A percentile compares a stretch with the other conserved stretches of the same genome.
These are phyloP conservation scores for Arthrobotrys megalospora DNA, from an alignment of 2,329 filamentous ascomycete species.

Conservation along the genomic window DNA sequence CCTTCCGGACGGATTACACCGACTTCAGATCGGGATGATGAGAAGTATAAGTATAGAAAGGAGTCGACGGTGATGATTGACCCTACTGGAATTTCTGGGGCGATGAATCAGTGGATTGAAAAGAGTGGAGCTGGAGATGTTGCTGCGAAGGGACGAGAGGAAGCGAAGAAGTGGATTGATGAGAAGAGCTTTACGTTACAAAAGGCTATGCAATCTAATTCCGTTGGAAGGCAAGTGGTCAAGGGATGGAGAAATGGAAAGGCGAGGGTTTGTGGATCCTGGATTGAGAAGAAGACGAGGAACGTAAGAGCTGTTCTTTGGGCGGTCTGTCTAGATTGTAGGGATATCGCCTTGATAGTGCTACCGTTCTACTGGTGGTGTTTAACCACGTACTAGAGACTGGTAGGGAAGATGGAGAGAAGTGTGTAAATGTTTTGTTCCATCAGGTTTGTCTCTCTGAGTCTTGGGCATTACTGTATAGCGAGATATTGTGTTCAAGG, in stretches of 20 bases:
- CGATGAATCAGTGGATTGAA: constrained; percentile 57
- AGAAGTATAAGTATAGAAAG: constrained; percentile 57
- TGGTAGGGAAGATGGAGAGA: too few species aligned
- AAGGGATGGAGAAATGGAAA: constrained; percentile 53
- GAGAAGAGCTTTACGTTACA: constrained; percentile 59
- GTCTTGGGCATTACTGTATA: constrained; percentile 24
- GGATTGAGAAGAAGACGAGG: constrained; percentile 51
- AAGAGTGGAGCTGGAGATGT: constrained; percentile 47
- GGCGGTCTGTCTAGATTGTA: constrained; percentile 39
- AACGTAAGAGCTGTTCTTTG: constrained; percentile 12
- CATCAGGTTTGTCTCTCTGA: constrained; percentile 9
- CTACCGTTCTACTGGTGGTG: constrained; percentile 53
- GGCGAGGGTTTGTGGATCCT: constrained; percentile 26
- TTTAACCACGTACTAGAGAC: constrained; percentile 40
- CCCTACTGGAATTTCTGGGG: constrained; percentile 36
- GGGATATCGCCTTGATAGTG: constrained; percentile 43
- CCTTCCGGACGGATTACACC: constrained; percentile 40
- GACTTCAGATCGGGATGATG: constrained; percentile 50
- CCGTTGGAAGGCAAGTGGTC: constrained; percentile 46
- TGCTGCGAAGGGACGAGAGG: constrained; percentile 47
- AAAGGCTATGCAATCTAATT: constrained; percentile 52
- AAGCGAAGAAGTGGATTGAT: constrained; percentile 56
- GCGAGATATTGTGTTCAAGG: neutral
- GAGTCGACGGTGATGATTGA: constrained; percentile 45
- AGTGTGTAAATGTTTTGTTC: constrained; percentile 31